phyloP scores from a whole-genome alignment of 2,329 filamentous ascomycete genomes.

The Hypoxylon sp. region DNA sequence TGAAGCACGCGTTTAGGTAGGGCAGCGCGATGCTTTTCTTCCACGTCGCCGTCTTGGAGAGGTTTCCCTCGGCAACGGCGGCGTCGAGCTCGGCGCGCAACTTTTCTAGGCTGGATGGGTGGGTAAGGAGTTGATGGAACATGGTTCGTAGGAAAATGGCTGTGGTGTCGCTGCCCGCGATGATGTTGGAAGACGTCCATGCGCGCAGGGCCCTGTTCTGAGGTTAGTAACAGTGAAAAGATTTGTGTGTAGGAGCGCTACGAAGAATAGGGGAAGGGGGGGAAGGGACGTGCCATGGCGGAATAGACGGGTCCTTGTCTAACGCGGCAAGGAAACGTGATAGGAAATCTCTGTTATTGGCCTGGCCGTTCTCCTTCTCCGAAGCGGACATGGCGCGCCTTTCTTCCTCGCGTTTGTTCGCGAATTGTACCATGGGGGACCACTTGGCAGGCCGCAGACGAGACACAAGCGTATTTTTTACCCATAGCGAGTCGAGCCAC shows the following conservation, averaged over 20 bases:
- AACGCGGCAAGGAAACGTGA: slow-evolving; percentile 25
- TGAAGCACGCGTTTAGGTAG: slow-evolving; percentile 73
- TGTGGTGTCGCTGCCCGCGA: slow-evolving; percentile 32
- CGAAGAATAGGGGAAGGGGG: too few relatives aligned
- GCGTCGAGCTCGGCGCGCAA: slow-evolving; percentile 22
- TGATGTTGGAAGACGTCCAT: slow-evolving; percentile 49
- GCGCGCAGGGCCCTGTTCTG: slow-evolving; percentile 37
- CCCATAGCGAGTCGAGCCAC: slow-evolving; percentile 22
- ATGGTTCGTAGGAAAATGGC: slow-evolving; percentile 29
- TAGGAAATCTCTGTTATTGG: slow-evolving; percentile 30
- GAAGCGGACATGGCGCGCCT: slow-evolving; percentile 4
- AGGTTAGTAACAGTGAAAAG: background rate
- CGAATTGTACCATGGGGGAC: slow-evolving; percentile 11
- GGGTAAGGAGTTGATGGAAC: slow-evolving; percentile 24
- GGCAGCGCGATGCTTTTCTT: slow-evolving; percentile 53
- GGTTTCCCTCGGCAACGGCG: slow-evolving; percentile 1
- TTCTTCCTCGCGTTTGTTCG: slow-evolving; percentile 9
- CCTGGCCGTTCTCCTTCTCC: slow-evolving; percentile 5
- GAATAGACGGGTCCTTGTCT: slow-evolving; percentile 20
- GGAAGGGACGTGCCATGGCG: slow-evolving; percentile 44
- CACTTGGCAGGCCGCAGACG: slow-evolving; percentile 2
- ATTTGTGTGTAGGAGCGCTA: background rate
- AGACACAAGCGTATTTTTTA: slow-evolving; percentile 1
- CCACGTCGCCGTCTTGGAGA: slow-evolving; percentile 22
- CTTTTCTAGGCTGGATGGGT: slow-evolving; percentile 15